Evolutionary conservation across 2,329 filamentous ascomycete genomes (phyloP).

Genomic region (Claviceps sp.): DNA sequence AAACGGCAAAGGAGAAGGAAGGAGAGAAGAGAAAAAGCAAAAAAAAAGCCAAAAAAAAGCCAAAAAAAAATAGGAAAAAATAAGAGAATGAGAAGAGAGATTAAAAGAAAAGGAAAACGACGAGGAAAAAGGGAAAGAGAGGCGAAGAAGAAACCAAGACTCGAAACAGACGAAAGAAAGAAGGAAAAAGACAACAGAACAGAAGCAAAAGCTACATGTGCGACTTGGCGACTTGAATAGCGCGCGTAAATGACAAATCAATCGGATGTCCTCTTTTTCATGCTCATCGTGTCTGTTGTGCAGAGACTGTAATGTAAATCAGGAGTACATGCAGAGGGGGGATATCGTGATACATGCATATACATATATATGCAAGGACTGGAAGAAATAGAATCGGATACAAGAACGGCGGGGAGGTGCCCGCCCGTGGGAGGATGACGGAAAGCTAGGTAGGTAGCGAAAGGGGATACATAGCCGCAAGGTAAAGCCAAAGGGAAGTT

Average conservation of each 20-base stretch:
- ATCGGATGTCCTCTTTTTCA: not conserved
- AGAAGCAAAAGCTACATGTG: too few species aligned
- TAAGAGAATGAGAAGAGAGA: not conserved
- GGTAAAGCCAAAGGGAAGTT: too few species aligned
- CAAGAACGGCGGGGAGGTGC: not conserved
- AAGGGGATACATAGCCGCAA: too few species aligned
- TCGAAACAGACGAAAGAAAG: not conserved
- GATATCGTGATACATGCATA: conserved; percentile 9
- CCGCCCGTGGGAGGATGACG: not conserved
- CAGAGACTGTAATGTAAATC: not conserved
- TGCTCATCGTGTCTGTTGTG: not conserved
- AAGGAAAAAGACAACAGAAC: not conserved
- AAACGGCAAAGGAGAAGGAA: not conserved
- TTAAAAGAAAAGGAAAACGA: not conserved
- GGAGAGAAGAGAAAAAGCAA: not conserved
- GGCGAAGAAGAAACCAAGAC: not conserved
- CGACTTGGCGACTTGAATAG: too few species aligned
- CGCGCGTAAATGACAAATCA: too few species aligned
- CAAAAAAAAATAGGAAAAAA: not conserved
- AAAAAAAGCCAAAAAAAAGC: not conserved
- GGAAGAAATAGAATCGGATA: not conserved
- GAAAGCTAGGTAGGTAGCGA: too few species aligned
- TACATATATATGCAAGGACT: not conserved
- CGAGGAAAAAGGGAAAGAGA: not conserved
- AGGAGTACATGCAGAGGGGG: not conserved